Evolutionary conservation across 2,329 filamentous ascomycete genomes (phyloP), one percentile per base, ranked within the genome.

Genomic region (Hypomyces perniciosus): DNA sequence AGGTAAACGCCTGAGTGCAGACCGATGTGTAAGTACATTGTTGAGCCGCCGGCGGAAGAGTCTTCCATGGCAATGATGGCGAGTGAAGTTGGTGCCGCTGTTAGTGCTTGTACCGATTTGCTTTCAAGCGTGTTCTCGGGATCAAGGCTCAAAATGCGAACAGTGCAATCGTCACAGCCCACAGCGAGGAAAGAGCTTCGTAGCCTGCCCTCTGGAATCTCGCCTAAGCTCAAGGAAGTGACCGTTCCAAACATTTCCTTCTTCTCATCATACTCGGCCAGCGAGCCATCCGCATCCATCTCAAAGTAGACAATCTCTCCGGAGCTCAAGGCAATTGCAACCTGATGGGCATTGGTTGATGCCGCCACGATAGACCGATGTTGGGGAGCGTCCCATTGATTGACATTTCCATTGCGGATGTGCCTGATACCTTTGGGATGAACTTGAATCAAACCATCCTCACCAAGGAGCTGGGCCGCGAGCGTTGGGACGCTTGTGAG

Each of bases 221-320:
- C 87, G 3, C 92, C 93, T 46, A 99, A 77, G 61, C 91, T 95
- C n/a, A 99, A 75, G 58, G 88, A 95, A 13, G 91, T 97, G 44
- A 99, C 91, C 0, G 91, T 96, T 42, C 90, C 92, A 48, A 88
- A 90, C 87, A 99, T 93, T 62, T 95, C 87, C 61, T 90, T 90
- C 67, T 92, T 90, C 63, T 97, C 91, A 57, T 97, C 88, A 58
- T 96, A 96, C 71, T 97, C 92, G 33, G 90, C 90, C 31, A 97
- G 76, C 4, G 88, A 88, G 30, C 91, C 91, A 68, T 97, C 92
- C 0, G 83, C 80, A 62, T 96, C 93, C 83, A 96, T 92, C 66
- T 99, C 95, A 60, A 99, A 99, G 65, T 97, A 99, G 39, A 96
- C 88, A 56, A 99, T 92, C 67, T 99, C 93, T 35, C 92, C 92